A percentile compares a stretch with the other conserved stretches of the same genome.
Conservation (phyloP, 2,329 filamentous ascomycete species). For the Ilyonectria robusta region DNA sequence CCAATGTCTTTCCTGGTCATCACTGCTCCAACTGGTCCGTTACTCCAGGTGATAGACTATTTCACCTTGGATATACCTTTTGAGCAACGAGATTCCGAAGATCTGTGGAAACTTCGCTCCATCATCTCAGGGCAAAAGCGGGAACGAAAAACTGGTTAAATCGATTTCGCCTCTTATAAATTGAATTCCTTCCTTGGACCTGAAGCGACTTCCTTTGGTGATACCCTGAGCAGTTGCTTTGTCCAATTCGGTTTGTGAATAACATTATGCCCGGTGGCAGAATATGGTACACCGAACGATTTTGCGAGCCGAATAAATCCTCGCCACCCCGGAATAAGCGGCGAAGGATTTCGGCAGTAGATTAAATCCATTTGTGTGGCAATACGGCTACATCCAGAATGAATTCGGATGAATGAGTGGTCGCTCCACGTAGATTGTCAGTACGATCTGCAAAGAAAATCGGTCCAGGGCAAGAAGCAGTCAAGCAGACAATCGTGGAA, state of each 20-base stretch:
- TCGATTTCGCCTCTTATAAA: constrained; percentile 31
- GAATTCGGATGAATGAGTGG: no score
- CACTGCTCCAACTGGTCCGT: constrained; percentile 57
- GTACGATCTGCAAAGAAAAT: no score
- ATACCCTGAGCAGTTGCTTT: constrained; percentile 48
- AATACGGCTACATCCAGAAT: no score
- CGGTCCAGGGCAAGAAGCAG: no score
- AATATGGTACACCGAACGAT: not conserved
- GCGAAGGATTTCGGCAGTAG: no score
- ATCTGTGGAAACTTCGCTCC: constrained; percentile 68
- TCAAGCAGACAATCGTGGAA: no score
- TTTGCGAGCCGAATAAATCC: constrained; percentile 54
- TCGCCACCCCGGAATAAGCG: constrained; percentile 36
- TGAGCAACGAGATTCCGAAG: constrained; percentile 62
- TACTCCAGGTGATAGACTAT: constrained; percentile 60
- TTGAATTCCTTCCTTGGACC: constrained; percentile 46
- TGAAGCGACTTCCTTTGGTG: constrained; percentile 49
- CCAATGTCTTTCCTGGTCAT: constrained; percentile 62
- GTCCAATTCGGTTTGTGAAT: not conserved
- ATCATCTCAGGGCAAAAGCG: constrained; percentile 59
- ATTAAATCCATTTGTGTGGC: no score
- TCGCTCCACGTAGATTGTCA: no score
- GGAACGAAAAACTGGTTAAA: constrained; percentile 57
- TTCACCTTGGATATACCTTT: constrained; percentile 63
- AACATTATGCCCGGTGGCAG: not conserved